Evolutionary conservation across 2,329 filamentous ascomycete species (phyloP).

Genomic region (Colletotrichum somersetense): DNA sequence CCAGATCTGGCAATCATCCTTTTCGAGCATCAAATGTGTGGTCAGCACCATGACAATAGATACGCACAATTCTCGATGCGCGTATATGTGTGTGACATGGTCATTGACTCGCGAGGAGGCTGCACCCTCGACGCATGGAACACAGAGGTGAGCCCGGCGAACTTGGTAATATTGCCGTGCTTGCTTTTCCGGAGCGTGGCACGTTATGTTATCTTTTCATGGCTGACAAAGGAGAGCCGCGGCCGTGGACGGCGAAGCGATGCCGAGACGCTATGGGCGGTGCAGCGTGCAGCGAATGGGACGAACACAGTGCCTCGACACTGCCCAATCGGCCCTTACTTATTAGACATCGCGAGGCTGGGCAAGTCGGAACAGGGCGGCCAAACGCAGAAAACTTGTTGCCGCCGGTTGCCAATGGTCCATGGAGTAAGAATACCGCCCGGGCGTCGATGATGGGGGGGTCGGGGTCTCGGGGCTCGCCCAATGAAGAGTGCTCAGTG

Average conservation of each 20-base stretch:
- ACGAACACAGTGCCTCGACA: conserved; percentile 18
- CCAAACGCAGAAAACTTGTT: background rate
- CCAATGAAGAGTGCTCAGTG: conserved; percentile 19
- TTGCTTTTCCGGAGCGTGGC: background rate
- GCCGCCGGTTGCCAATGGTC: conserved; percentile 7
- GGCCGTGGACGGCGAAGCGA: background rate
- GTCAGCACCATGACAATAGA: conserved; percentile 3
- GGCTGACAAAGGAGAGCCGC: background rate
- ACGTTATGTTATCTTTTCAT: background rate
- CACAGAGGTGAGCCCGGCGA: background rate
- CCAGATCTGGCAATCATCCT: background rate
- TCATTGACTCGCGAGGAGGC: conserved; percentile 8
- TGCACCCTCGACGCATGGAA: background rate
- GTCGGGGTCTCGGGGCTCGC: background rate
- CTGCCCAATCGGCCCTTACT: background rate
- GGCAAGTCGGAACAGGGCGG: background rate
- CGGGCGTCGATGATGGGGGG: conserved; percentile 9
- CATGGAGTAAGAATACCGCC: background rate
- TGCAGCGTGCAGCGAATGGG: conserved; percentile 21
- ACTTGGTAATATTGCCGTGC: background rate
- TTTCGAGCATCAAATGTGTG: background rate
- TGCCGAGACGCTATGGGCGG: background rate
- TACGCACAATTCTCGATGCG: background rate
- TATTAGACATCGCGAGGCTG: background rate
- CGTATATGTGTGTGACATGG: background rate